Base-by-base conservation (phyloP, 2,329 filamentous ascomycete genomes). In the Aspergillus terreus region DNA sequence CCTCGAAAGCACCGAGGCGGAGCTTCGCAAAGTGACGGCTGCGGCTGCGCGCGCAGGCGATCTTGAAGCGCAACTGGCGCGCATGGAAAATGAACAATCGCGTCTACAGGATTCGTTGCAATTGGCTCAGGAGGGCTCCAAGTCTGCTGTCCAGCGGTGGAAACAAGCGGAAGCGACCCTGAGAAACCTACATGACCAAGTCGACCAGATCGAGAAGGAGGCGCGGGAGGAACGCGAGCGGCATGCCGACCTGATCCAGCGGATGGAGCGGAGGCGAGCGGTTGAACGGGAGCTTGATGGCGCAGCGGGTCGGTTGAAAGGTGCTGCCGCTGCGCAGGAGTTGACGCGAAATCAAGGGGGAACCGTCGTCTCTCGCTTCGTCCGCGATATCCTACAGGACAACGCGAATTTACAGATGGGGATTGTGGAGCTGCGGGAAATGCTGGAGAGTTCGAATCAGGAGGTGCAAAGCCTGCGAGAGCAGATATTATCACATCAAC, bases 331-430 rank as follows among this genome's bases (percentile, higher is more conserved):
- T 0, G 79, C 81, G 25, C 86, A 84, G 58, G 83, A 84, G 2
- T 73, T 88, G 38, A 79, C 79, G 3, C 78, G 80, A 3, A 78
- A 81, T 27, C 81, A 82, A 58, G 76, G 75, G 50, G 79, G 82
- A 9, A 83, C 78, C 52, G 90, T 95, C 35, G 90, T 97, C n/a
- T 92, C 90, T 17, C 90, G 95, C 65, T 97, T 99, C 62, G 94
- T 99, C 50, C 90, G 92, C 60, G 94, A 97, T 68, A 88, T 99
- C 50, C 77, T 99, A 15, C 87, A 95, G 63, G 94, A 99, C 69
- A 99, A 99, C 65, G 90, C 92, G 9, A 96, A 90, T 61, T 76
- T 99, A 42, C 94, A 99, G 69, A 81, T 94, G 56, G 91, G 91
- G 14, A 95, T 97, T 53, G 83, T 92, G 47, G 94, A 99, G 73